These are phyloP conservation scores for Alternaria atra DNA, from an alignment of 2,329 filamentous ascomycete species.

Conservation along the genomic window DNA sequence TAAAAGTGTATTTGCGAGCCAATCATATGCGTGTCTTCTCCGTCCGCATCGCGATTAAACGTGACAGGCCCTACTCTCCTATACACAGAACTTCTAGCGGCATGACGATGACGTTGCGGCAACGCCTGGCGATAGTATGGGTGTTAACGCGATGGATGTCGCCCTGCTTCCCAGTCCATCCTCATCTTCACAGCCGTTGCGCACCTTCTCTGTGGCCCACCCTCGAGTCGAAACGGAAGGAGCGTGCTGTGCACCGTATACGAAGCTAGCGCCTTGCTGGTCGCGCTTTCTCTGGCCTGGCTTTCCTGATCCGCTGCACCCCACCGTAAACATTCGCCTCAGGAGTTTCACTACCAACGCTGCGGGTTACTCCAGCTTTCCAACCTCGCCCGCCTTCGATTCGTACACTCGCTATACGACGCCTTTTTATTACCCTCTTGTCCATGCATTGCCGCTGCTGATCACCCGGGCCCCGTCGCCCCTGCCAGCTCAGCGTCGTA, in stretches of 20 bases:
- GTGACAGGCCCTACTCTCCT: not conserved
- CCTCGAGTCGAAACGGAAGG: slow-evolving; percentile 14
- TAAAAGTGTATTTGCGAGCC: slow-evolving; percentile 5
- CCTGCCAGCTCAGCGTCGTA: slow-evolving; percentile 30
- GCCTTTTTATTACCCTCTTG: slow-evolving; percentile 2
- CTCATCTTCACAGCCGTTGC: not conserved
- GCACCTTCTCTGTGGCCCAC: slow-evolving; percentile 10
- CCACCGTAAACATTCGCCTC: slow-evolving; percentile 25
- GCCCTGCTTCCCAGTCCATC: slow-evolving; percentile 6
- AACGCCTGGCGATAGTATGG: slow-evolving; percentile 4
- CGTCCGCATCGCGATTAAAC: not conserved
- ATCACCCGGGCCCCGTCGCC: slow-evolving; percentile 19
- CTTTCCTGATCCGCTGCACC: slow-evolving; percentile 14
- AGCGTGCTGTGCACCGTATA: slow-evolving; percentile 22
- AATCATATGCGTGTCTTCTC: slow-evolving; percentile 5
- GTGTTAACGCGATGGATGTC: slow-evolving; percentile 17
- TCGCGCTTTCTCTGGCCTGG: slow-evolving; percentile 14
- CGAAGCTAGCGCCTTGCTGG: slow-evolving; percentile 22
- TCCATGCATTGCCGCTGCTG: slow-evolving; percentile 14
- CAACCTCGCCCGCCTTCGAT: slow-evolving; percentile 13
- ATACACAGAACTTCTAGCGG: slow-evolving; percentile 5
- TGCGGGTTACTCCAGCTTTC: slow-evolving; percentile 10
- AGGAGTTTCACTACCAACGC: slow-evolving; percentile 20
- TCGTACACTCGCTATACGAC: slow-evolving; percentile 22
- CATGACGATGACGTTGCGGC: slow-evolving; percentile 17